phyloP scores from a whole-genome alignment of 2,329 filamentous ascomycete genomes.

The Colletotrichum sojae region DNA sequence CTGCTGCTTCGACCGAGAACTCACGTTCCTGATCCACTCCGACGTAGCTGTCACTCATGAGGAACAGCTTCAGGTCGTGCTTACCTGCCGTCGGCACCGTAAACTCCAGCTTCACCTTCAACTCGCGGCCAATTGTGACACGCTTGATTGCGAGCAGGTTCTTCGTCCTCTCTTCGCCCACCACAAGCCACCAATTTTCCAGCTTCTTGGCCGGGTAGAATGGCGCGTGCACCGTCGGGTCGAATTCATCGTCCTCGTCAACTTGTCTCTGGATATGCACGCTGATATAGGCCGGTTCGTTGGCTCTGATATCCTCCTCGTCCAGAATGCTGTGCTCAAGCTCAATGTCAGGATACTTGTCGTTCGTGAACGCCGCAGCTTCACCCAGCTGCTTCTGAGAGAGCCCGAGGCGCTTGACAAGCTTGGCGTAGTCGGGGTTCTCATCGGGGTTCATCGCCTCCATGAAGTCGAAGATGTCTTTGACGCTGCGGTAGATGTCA shows the following conservation, averaged over 20 bases:
- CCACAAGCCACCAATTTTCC: conserved; percentile 99
- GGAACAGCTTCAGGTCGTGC: conserved; percentile 89
- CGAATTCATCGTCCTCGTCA: conserved; percentile 76
- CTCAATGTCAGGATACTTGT: conserved; percentile 95
- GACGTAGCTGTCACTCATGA: conserved; percentile 98
- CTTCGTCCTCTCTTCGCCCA: conserved; percentile 92
- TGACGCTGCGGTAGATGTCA: conserved; percentile 70
- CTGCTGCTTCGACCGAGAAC: conserved; percentile 87
- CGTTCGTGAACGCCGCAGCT: conserved; percentile 95
- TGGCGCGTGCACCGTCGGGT: conserved; percentile 90
- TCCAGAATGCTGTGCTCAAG: conserved; percentile 91
- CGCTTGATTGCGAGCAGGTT: conserved; percentile 93
- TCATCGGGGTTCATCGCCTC: conserved; percentile 98
- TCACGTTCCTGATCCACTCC: conserved; percentile 96
- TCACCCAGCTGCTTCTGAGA: conserved; percentile 86
- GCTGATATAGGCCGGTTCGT: conserved; percentile 84
- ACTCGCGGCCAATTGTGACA: conserved; percentile 84
- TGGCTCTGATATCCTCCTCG: conserved; percentile 82
- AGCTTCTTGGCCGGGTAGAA: conserved; percentile 94
- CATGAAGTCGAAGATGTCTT: conserved; percentile 98
- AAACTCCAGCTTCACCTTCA: conserved; percentile 88
- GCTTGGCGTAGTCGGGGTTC: conserved; percentile 82
- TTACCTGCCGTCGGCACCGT: conserved; percentile 87
- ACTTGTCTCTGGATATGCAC: conserved; percentile 89
- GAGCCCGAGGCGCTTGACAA: conserved; percentile 84